phyloP scores from a whole-genome alignment of 129 eudicot species.

The Rutidosis leptorrhynchoides region DNA sequence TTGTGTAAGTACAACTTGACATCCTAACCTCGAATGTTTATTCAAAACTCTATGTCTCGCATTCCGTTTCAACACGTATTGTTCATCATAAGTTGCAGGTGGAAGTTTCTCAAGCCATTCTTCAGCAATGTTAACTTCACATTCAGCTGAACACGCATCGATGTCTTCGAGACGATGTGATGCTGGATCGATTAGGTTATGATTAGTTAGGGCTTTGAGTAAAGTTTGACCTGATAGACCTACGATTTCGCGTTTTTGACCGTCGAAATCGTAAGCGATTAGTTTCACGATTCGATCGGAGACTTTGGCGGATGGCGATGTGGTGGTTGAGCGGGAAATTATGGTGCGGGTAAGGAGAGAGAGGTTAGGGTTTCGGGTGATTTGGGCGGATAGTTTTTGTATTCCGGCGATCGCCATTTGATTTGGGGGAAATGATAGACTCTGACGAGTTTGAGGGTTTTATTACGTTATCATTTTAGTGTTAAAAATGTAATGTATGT shows the following conservation, averaged over 20 bases:
- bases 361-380: conserved; percentile 46
- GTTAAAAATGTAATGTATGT: too few species aligned
- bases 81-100: conserved; percentile 60
- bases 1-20: conserved; percentile 76
- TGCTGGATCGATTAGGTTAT: conserved; percentile 84
- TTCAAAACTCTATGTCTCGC: conserved; percentile 67
- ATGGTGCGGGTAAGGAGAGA: conserved; percentile 45
- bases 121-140: conserved; percentile 92
- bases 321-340: conserved; percentile 45
- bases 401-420: conserved; percentile 75
- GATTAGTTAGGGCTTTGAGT: conserved; percentile 61
- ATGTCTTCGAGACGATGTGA: conserved; percentile 92
- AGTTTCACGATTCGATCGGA: conserved; percentile 89
- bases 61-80: conserved; percentile 81
- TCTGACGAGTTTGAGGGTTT: not conserved
- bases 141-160: conserved; percentile 98
- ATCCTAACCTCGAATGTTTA: conserved; percentile 83
- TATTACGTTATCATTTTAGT: too few species aligned
- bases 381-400: conserved; percentile 48
- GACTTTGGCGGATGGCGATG: conserved; percentile 60
- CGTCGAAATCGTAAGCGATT: conserved; percentile 74
- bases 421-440: conserved; percentile 15
- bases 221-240: conserved; percentile 90
- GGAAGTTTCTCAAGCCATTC: conserved; percentile 95
- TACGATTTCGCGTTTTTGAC: conserved; percentile 62